Evolutionary conservation across 768 basidiomycete species (phyloP).

Genomic region (Holtermannia corniformis): DNA sequence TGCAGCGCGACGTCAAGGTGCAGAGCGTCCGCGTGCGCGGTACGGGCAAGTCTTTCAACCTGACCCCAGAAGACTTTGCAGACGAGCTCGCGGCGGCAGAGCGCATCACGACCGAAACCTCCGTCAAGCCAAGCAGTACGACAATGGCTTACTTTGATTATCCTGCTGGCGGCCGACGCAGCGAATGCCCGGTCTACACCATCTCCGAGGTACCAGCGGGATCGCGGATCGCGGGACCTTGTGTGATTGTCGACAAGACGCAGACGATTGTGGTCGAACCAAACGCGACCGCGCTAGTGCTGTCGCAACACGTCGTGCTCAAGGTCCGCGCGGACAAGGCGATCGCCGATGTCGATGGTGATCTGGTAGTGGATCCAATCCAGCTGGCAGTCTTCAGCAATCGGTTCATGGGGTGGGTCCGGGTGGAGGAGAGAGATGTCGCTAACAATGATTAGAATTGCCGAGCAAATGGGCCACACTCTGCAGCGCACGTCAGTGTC

Average conservation of each 20-base stretch:
- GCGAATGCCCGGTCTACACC: slow-evolving; percentile 14
- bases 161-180: slow-evolving; percentile 4
- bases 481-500: slow-evolving; percentile 25
- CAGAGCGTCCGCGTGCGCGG: slow-evolving; percentile 21
- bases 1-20: slow-evolving; percentile 14
- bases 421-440: not conserved
- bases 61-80: slow-evolving; percentile 18
- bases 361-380: slow-evolving; percentile 11
- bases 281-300: slow-evolving; percentile 2
- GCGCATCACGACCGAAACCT: not conserved
- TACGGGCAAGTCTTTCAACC: slow-evolving; percentile 21
- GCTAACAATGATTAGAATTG: slow-evolving; percentile 11
- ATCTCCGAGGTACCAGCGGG: slow-evolving; percentile 54
- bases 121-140: slow-evolving; percentile 6
- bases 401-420: slow-evolving; percentile 13
- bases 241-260: slow-evolving; percentile 86
- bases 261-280: slow-evolving; percentile 87
- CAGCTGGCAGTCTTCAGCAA: slow-evolving; percentile 15
- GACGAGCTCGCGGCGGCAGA: slow-evolving; percentile 6
- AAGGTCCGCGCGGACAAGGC: not conserved
- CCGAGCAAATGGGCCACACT: slow-evolving; percentile 27
- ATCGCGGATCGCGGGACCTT: slow-evolving; percentile 68
- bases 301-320: slow-evolving; percentile 7
- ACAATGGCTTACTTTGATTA: slow-evolving; percentile 19
- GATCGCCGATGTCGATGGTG: not conserved